Evolutionary conservation across 2,329 filamentous ascomycete genomes (phyloP), one percentile per base, ranked within the genome.

Genomic region (Penicillium psychrosexuale): DNA sequence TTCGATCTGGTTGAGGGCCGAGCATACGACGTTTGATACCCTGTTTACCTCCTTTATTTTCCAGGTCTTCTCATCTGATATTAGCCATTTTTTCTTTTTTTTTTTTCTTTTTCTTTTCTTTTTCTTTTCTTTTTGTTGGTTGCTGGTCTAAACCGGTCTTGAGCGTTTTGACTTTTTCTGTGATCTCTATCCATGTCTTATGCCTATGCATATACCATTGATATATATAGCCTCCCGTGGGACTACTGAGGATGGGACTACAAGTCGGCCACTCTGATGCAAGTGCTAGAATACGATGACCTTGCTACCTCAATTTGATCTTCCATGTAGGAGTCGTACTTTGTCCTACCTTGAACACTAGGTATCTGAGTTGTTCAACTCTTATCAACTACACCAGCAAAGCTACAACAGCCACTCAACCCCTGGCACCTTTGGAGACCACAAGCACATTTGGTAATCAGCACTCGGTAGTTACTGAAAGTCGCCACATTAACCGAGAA

Each of bases 11-110:
- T 55, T 36, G 43, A 47, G 46, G 56, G 44, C 61, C 50, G 59
- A 56, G 60, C 53, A 63, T 53, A 61, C 61, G 57, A 55, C 19
- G 55, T 57, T 57, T 62, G 57, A 64, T 62, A 64, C 52, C 61
- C 53, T 40, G 53, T 24, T 60, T 51, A 43, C 53, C 50, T 33
- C 39, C 45, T 55, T 53, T 33, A 33, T 40, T 45, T 45, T 40
- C 34, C 24, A 47, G 13, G 31, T 47, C 13, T 19, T 30, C 15
- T 11, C 17, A 22, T 13, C 3, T 12, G 33, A 30, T 11, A 19
- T 33, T 17, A 5, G 13, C 17, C 28, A 0, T 45, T 51, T 47
- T 30, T 40, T 54, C 54, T 27, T 45, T 54, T 17, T 47, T 51
- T 37, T 45, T 28, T 48, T 19, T 19, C 2, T 2, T 19, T 19